These are phyloP conservation scores for Rhynchospora tenuis DNA, from an alignment of 176 grass and related monocot species.

Conservation along the genomic window DNA sequence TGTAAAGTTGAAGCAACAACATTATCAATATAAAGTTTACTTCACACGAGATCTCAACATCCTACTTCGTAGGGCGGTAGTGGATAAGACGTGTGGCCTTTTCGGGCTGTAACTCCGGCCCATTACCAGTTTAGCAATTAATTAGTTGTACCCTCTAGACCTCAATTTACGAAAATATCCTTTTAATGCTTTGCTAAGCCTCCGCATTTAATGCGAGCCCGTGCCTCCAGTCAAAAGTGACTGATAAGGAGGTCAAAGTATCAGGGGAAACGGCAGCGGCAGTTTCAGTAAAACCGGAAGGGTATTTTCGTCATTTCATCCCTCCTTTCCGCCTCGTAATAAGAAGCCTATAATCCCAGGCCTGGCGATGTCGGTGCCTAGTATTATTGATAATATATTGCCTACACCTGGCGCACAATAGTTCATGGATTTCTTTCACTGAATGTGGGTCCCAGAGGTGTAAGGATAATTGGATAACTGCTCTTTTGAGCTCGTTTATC, in stretches of 20 bases:
- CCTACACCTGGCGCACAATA: background rate
- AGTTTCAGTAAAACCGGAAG: background rate
- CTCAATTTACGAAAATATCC: background rate
- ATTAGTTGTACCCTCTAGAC: background rate
- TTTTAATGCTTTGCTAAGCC: background rate
- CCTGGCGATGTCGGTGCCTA: background rate
- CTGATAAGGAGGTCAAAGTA: background rate
- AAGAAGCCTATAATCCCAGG: background rate
- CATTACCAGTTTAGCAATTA: conserved; percentile 2
- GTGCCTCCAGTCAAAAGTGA: background rate
- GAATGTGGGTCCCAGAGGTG: background rate
- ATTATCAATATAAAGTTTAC: background rate
- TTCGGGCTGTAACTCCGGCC: background rate
- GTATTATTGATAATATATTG: background rate
- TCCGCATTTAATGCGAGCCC: background rate
- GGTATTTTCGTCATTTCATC: background rate
- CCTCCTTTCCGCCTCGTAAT: background rate
- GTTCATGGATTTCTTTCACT: background rate
- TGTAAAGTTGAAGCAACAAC: background rate
- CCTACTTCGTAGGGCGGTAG: background rate
- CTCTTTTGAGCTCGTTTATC: background rate
- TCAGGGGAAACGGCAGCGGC: background rate
- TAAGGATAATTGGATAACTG: background rate
- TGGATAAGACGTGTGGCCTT: background rate
- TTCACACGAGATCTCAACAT: background rate